Evolutionary conservation across 352 stramenopile species (phyloP), one percentile per base, ranked within the genome.

Genomic region (Globisporangium apiculatum): DNA sequence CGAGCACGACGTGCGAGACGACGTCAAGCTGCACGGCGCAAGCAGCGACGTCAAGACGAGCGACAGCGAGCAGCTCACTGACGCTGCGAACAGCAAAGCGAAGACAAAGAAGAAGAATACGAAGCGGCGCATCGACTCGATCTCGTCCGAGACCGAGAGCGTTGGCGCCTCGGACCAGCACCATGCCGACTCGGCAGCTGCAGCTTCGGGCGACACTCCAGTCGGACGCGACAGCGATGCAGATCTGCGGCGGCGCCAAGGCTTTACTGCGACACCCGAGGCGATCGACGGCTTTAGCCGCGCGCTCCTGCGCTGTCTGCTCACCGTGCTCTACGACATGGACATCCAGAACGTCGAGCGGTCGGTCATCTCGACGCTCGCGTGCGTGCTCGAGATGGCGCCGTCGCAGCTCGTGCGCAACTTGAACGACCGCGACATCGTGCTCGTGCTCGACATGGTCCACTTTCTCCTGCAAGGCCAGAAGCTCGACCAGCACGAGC

Each of bases 291-390:
- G 47, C 9, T 89, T 88, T 35, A 77, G 76, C 55, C 54, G 68
- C 11, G 66, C 72, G 15, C 67, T 89, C 35, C 55, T 75, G 2
- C 55, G 65, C 24, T 84, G 72, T 36, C 53, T 91, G 12, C 57
- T 91, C 17, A 51, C 69, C 36, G 70, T 86, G 15, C 55, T 91
- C 43, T 67, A 75, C 46, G 61, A 72, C 42, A 69, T 87, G 53
- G 79, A 90, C 51, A 73, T 87, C 24, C 75, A 89, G 48, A 87
- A 89, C 49, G 68, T 87, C 41, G 77, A 86, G 53, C 77, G 75
- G 10, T 70, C 69, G 3, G 69, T 91, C 38, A 53, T 91, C 5
- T 87, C 77, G 24, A 87, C 78, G 5, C 42, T 91, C 37, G 79
- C 82, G 5, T 81, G 68, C 48, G 74, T 86, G 10, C 51, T 91